Evolutionary conservation across 1,284 basidiomycete species (phyloP).

Genomic region (Pseudozyma flocculosa): DNA sequence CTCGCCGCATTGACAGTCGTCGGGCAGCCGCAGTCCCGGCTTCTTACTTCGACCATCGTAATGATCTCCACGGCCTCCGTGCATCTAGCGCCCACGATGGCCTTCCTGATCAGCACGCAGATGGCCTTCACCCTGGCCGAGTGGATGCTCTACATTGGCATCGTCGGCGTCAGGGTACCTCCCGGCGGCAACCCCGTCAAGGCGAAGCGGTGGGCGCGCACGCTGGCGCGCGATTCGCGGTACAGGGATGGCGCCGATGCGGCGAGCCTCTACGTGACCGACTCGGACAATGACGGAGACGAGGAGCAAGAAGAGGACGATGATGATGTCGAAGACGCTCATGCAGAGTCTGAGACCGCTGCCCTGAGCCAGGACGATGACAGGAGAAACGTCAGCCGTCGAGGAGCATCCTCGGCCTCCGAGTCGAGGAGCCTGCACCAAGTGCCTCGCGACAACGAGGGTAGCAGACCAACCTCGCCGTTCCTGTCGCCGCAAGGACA

Average conservation of each 20-base stretch:
- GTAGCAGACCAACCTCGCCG: too few species aligned
- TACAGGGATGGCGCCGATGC: conserved; percentile 25
- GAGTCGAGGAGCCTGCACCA: too few species aligned
- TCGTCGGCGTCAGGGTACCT: conserved; percentile 37
- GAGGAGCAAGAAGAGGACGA: conserved; percentile 7
- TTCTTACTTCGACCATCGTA: too few species aligned
- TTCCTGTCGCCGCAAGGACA: too few species aligned
- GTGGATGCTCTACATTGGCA: conserved; percentile 36
- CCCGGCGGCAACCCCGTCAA: conserved; percentile 28
- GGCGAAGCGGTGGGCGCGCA: conserved; percentile 27
- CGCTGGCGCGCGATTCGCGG: conserved; percentile 14
- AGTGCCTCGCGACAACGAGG: too few species aligned
- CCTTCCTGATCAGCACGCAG: conserved; percentile 21
- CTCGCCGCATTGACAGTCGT: too few species aligned
- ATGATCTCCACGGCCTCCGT: not conserved
- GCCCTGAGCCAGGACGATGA: too few species aligned
- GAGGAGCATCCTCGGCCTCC: too few species aligned
- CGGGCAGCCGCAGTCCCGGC: not conserved
- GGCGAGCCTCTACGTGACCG: conserved; percentile 19
- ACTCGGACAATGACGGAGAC: conserved; percentile 2
- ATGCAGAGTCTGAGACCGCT: not conserved
- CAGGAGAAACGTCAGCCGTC: too few species aligned
- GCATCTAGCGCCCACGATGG: conserved; percentile 20
- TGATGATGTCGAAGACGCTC: not conserved
- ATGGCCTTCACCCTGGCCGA: conserved; percentile 31